phyloP scores from a whole-genome alignment of 768 basidiomycete genomes.

The Pilatotrama ljubarskyi region DNA sequence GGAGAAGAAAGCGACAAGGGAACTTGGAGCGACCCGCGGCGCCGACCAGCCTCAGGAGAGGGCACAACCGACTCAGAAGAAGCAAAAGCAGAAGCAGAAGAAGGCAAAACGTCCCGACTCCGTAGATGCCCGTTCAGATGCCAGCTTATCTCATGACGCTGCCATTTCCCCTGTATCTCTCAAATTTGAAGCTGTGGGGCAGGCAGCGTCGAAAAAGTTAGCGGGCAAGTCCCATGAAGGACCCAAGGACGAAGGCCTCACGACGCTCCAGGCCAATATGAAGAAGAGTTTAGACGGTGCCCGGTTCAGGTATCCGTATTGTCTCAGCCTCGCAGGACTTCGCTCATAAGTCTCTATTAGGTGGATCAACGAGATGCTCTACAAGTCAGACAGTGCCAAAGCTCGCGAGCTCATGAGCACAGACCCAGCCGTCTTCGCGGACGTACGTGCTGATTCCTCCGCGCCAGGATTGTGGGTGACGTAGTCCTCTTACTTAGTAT shows the following conservation, averaged over 20 bases:
- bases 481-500: conserved; percentile 53
- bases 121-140: background rate
- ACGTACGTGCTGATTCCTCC: conserved; percentile 51
- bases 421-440: conserved; percentile 78
- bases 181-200: background rate
- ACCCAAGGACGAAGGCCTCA: conserved; percentile 43
- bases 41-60: background rate
- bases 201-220: background rate
- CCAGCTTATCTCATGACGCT: background rate
- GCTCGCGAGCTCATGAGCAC: conserved; percentile 82
- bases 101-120: conserved; percentile 6
- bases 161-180: background rate
- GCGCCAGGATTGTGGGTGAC: background rate
- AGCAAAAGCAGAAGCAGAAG: conserved; percentile 6
- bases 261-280: conserved; percentile 74
- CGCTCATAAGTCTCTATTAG: conserved; percentile 38
- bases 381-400: conserved; percentile 78
- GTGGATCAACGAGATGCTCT: conserved; percentile 89
- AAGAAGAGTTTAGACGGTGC: conserved; percentile 82
- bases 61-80: background rate
- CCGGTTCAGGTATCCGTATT: conserved; percentile 67
- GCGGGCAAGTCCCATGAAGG: conserved; percentile 1
- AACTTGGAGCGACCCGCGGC: background rate
- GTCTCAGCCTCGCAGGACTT: background rate
- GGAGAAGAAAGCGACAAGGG: background rate